Evolutionary conservation across 108 stramenopile species (phyloP), one percentile per base, ranked within the genome.

Genomic region (Fistulifera pelliculosa): DNA sequence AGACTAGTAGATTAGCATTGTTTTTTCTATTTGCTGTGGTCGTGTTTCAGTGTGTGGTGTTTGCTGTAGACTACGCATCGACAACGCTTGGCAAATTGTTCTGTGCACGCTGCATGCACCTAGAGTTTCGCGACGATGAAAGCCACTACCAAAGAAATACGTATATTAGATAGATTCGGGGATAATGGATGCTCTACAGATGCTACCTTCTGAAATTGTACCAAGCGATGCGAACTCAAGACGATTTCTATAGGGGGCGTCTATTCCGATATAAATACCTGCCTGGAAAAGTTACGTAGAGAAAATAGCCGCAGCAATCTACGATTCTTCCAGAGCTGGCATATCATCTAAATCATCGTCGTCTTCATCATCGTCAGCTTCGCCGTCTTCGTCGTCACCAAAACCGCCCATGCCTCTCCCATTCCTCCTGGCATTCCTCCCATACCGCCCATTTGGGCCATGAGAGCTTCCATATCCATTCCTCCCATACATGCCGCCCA

Each of bases 291-390:
- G 6, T 35, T 8, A 35, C 3, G 31, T 35, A 6, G 31, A 35
- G 31, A 35, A 8, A 35, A 8, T 35, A 35, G 31, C 31, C 44
- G 3, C 10, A 23, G 11, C n/a, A 23, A 3, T 26, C 22, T 51
- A 55, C 2, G 35, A 54, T 38, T 71, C 64, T 58, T 91, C 85
- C 56, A 91, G 66, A 18, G 84, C 83, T 0, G 89, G 89, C 54
- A 91, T 56, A 62, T 87, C 90, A 54, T 83, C 85, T 28, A 79
- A 82, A 38, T 73, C 85, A 55, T 79, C 81, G 21, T 70, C 78
- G 21, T 69, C 83, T 48, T 80, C 87, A 45, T 76, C 83, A 45
- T 79, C 85, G 28, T 74, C 75, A 27, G 27, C 56, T 1, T 41
- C 44, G 62, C 56, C 76, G 22, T 60, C 73, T 26, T 39, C 73